Evolutionary conservation across 2,329 filamentous ascomycete genomes (phyloP).

Genomic region (Penicillium sp.): DNA sequence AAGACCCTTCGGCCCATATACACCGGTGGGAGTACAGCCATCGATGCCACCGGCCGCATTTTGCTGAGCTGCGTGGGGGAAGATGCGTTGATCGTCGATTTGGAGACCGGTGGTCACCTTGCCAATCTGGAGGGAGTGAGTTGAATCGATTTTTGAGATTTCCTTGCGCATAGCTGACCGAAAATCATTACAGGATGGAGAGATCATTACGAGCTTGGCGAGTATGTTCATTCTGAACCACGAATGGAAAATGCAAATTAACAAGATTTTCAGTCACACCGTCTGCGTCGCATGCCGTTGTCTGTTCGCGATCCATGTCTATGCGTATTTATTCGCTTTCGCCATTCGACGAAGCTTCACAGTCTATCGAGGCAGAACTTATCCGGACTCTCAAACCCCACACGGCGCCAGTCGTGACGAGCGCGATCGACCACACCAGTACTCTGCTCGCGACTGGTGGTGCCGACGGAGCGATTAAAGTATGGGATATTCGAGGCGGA

Average conservation of each 20-base stretch:
- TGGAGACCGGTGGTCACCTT: conserved; percentile 74
- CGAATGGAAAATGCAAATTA: conserved; percentile 7
- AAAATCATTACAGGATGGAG: conserved; percentile 56
- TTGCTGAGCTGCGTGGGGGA: conserved; percentile 88
- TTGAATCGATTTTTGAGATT: conserved; percentile 19
- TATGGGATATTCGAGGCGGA: conserved; percentile 89
- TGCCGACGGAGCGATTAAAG: conserved; percentile 87
- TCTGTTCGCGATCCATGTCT: conserved; percentile 90
- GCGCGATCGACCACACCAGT: conserved; percentile 78
- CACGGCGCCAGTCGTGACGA: conserved; percentile 77
- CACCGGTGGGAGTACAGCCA: conserved; percentile 78
- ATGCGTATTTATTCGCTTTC: conserved; percentile 84
- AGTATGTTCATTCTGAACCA: conserved; percentile 27
- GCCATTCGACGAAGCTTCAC: conserved; percentile 50
- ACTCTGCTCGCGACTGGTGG: conserved; percentile 88
- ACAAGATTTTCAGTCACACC: conserved; percentile 63
- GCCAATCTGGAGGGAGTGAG: conserved; percentile 80
- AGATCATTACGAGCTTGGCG: conserved; percentile 43
- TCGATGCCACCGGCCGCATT: conserved; percentile 74
- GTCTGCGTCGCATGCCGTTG: conserved; percentile 75
- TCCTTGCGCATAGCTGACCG: conserved; percentile 13
- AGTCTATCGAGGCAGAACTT: conserved; percentile 59
- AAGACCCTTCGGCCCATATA: conserved; percentile 88
- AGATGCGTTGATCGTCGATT: conserved; percentile 79
- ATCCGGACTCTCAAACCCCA: conserved; percentile 83